phyloP scores from a whole-genome alignment of 2,329 filamentous ascomycete species.

The Pseudogymnoascus sp. region DNA sequence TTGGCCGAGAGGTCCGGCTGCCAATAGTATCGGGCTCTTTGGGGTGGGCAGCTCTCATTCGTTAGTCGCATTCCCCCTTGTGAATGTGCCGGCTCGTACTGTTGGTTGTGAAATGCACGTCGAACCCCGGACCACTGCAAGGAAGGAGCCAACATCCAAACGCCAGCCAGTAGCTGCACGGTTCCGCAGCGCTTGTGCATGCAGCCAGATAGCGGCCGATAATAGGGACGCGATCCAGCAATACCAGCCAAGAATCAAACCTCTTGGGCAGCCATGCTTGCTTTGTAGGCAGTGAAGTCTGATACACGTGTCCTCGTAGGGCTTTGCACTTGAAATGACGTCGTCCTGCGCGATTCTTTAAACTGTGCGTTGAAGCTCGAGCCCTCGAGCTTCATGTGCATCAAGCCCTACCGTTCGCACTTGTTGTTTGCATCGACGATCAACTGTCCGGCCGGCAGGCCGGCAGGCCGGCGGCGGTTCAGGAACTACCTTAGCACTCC shows the following conservation, averaged over 20 bases:
- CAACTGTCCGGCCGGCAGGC: neutral
- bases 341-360: conserved; percentile 1
- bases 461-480: neutral
- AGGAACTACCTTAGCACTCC: neutral
- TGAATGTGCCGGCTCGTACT: neutral
- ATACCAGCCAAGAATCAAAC: neutral
- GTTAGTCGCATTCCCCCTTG: neutral
- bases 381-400: conserved; percentile 1
- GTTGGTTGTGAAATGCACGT: conserved; percentile 8
- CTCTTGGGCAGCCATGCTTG: conserved; percentile 7
- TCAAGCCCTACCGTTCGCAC: conserved; percentile 5
- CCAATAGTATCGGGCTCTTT: neutral
- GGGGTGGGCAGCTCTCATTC: neutral
- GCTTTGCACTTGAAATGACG: neutral
- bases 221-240: neutral
- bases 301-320: conserved; percentile 8
- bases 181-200: neutral
- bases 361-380: conserved; percentile 8
- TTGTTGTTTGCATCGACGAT: conserved; percentile 8
- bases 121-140: neutral
- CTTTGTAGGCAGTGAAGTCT: neutral
- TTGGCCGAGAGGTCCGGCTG: conserved; percentile 1
- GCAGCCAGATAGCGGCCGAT: conserved; percentile 9
- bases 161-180: neutral
- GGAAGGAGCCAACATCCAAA: conserved; percentile 4